Base-by-base conservation (phyloP, 2,329 filamentous ascomycete genomes). In the Fusarium begoniae region DNA sequence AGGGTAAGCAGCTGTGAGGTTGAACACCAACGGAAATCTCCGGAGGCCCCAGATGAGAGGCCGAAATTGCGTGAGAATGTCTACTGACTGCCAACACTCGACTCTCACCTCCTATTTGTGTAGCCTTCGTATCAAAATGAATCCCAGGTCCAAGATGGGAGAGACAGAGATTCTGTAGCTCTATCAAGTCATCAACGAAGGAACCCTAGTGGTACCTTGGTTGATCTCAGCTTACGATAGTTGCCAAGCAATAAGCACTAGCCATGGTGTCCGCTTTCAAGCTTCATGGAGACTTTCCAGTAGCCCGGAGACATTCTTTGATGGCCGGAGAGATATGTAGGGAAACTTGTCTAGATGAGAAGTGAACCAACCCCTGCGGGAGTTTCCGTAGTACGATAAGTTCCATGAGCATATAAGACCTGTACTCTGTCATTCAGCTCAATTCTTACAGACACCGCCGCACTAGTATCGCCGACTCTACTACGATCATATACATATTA, bases 281-380 rank as follows among this genome's bases (percentile, higher is more conserved):
- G 18, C 28, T 4, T 24, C 32, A 48, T 26, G 63, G 24, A 66
- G 30, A 65, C 48, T 65, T 48, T 66, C 3, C 3, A 4, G 12
- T 14, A 15, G 5, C 18, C 32, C 48, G 48, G 60, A 28, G 20
- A 66, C 35, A 48, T 65, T 20, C 18, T 5, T 20, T 24, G 12
- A 37, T 13, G 5, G 1, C 35, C 41, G 48, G 63, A 66, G 11
- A 66, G 41, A 56, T 66, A 62, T 22, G 3, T 15, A 24, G 26
- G 14, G 13, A 24, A 12, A 15, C 15, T n/a, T 18, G 12, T 14
- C 12, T 11, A 11, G n/a, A 5, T 5, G 12, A 22, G 6, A 26
- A 15, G 4, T 17, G 13, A 15, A 6, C 7, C 0, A 15, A 15
- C 0, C 7, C n/a, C 6, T 26, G 11, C 8, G n/a, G n/a, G 10